These are phyloP conservation scores for Fomitopsis pulvina DNA, from an alignment of 768 basidiomycete genomes.

Conservation along the genomic window DNA sequence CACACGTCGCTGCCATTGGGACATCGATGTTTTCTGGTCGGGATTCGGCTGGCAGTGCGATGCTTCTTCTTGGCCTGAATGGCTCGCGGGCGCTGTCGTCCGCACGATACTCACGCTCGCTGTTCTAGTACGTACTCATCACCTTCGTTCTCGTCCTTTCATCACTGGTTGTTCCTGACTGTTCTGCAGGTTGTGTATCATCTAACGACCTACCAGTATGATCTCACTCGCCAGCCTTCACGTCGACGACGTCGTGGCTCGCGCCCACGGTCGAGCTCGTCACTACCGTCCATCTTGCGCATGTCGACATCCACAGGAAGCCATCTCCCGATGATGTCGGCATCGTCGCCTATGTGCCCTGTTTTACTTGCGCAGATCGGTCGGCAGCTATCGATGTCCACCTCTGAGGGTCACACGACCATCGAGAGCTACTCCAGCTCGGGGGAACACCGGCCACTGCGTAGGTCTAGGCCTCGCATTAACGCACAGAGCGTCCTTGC, in stretches of 20 bases:
- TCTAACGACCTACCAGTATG: conserved; percentile 20
- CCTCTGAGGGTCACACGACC: conserved; percentile 9
- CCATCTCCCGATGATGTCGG: conserved; percentile 13
- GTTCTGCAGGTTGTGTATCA: conserved; percentile 18
- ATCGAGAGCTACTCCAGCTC: conserved; percentile 9
- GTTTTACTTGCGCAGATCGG: conserved; percentile 6
- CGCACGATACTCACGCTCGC: conserved; percentile 48
- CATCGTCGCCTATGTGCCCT: conserved; percentile 1
- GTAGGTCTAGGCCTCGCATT: conserved; percentile 16
- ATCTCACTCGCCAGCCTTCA: conserved; percentile 16
- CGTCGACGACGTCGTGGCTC: conserved; percentile 15
- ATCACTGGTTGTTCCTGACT: background rate
- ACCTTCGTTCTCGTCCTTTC: background rate
- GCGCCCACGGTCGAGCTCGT: conserved; percentile 12
- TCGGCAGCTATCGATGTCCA: conserved; percentile 6
- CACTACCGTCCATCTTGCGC: conserved; percentile 10
- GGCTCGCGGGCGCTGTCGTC: conserved; percentile 46
- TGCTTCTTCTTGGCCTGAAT: conserved; percentile 39
- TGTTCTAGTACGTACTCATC: conserved; percentile 42
- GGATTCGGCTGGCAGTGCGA: conserved; percentile 25
- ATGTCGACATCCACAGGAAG: conserved; percentile 14
- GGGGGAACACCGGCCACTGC: conserved; percentile 14
- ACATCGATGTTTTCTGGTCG: conserved; percentile 66
- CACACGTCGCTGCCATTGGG: conserved; percentile 47
- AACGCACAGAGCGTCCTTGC: conserved; percentile 9